Conservation (phyloP, 1,284 basidiomycete species). For the Rhizoctonia solani region DNA sequence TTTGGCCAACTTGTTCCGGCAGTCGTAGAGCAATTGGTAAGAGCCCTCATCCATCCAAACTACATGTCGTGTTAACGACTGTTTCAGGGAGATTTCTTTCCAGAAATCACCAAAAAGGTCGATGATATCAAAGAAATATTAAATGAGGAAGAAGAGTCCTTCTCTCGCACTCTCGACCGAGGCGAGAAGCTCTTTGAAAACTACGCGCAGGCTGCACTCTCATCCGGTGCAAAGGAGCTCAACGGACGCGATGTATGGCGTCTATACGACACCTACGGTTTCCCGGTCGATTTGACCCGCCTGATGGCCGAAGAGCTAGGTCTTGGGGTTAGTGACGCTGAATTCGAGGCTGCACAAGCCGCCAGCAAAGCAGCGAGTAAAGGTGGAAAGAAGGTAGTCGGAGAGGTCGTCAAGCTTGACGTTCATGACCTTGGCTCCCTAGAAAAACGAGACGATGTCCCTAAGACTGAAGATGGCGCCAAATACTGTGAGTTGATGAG, state of each 20-base stretch:
- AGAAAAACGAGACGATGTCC: conserved; percentile 79
- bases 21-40: conserved; percentile 85
- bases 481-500: conserved; percentile 75
- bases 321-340: conserved; percentile 82
- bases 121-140: conserved; percentile 93
- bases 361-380: conserved; percentile 92
- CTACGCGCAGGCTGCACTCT: conserved; percentile 75
- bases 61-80: conserved; percentile 29
- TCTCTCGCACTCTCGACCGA: conserved; percentile 93
- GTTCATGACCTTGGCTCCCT: conserved; percentile 92
- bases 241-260: conserved; percentile 95
- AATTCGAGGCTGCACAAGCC: conserved; percentile 89
- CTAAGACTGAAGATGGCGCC: conserved; percentile 90
- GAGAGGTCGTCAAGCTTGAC: conserved; percentile 83
- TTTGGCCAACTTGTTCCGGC: conserved; percentile 92
- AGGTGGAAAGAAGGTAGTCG: conserved; percentile 67
- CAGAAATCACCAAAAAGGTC: conserved; percentile 85
- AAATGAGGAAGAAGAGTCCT: conserved; percentile 97
- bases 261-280: conserved; percentile 97
- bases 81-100: conserved; percentile 81
- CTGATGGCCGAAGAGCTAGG: conserved; percentile 97
- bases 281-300: conserved; percentile 95
- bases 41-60: conserved; percentile 41
- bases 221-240: conserved; percentile 68
- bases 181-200: conserved; percentile 97